phyloP scores from a whole-genome alignment of 2,329 filamentous ascomycete genomes.

The Ceratocystis eucalypticola region DNA sequence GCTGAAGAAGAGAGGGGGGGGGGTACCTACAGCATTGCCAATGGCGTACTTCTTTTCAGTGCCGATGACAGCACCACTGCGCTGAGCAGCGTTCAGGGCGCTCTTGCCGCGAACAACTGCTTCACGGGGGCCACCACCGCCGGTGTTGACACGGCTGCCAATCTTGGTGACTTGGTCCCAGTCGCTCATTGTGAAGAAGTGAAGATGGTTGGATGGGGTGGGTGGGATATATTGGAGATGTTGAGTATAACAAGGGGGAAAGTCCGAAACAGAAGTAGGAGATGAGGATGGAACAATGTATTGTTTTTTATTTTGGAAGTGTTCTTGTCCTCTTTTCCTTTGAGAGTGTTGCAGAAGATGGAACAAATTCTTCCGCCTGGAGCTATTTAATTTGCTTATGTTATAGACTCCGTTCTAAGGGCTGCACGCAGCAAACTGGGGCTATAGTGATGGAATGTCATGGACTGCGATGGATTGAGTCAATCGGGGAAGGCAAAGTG shows the following conservation, averaged over 20 bases:
- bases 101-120: slow-evolving; percentile 75
- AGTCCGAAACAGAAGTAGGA: background rate
- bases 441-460: slow-evolving; percentile 16
- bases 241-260: background rate
- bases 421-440: background rate
- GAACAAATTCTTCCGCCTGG: slow-evolving; percentile 1
- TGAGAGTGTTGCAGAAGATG: background rate
- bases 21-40: slow-evolving; percentile 60
- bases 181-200: slow-evolving; percentile 50
- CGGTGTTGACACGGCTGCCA: slow-evolving; percentile 65
- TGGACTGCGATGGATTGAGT: slow-evolving; percentile 19
- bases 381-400: slow-evolving; percentile 5
- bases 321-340: background rate
- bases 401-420: slow-evolving; percentile 4
- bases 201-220: slow-evolving; percentile 1
- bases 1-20: background rate
- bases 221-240: background rate
- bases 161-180: slow-evolving; percentile 91
- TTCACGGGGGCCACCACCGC: slow-evolving; percentile 57
- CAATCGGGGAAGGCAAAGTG: slow-evolving; percentile 17
- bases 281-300: background rate
- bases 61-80: slow-evolving; percentile 58
- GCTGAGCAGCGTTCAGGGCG: slow-evolving; percentile 78
- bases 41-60: slow-evolving; percentile 85
- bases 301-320: background rate